Percentiles rank a stretch among this genome's conserved stretches.
phyloP scores from a whole-genome alignment of 805 yeast genomes.

The Wickerhamiella hasegawae region DNA sequence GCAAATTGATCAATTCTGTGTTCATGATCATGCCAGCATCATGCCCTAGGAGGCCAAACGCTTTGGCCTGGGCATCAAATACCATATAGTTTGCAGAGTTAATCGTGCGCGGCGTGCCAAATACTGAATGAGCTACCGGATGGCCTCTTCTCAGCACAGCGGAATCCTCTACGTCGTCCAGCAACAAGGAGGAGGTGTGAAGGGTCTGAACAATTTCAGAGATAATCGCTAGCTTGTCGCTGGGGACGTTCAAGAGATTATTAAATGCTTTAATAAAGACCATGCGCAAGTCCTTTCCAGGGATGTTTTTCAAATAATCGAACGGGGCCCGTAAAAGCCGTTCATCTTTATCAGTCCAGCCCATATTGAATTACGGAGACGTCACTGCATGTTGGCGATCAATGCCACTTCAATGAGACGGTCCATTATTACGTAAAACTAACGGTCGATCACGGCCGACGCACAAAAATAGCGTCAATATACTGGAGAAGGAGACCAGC shows the following conservation, averaged over 20 bases:
- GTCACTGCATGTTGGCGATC: no score
- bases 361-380: no score
- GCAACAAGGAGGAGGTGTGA: conserved; percentile 50
- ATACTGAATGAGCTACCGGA: conserved; percentile 64
- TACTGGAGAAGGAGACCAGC: no score
- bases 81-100: conserved; percentile 75
- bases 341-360: conserved; percentile 1
- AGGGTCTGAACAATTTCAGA: conserved; percentile 37
- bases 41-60: conserved; percentile 23
- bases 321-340: conserved; percentile 30
- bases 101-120: conserved; percentile 65
- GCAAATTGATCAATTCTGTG: conserved; percentile 67
- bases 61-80: conserved; percentile 46
- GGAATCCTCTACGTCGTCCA: conserved; percentile 82
- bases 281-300: conserved; percentile 43
- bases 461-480: no score
- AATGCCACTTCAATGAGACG: no score
- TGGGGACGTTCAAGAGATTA: conserved; percentile 30
- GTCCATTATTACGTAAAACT: no score
- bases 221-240: conserved; percentile 24
- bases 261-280: conserved; percentile 38
- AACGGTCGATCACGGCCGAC: no score
- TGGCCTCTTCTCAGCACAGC: conserved; percentile 58
- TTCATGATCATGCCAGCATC: conserved; percentile 29
- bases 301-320: conserved; percentile 30